Evolutionary conservation across 140 eudicot genomes (phyloP), one percentile per base, ranked within the genome.

Genomic region (Bidens hawaiensis): DNA sequence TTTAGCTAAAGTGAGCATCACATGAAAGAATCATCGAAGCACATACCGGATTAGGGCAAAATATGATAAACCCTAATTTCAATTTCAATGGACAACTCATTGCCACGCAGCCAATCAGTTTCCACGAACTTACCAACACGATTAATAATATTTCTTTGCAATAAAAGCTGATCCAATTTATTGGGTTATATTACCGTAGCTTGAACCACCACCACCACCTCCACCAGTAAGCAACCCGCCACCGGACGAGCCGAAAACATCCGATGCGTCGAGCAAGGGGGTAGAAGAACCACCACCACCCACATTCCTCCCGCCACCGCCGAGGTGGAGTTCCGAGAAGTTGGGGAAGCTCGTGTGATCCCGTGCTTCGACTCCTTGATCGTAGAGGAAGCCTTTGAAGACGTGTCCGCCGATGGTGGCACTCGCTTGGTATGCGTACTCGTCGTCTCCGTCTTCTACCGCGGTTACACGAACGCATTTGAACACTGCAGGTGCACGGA

Each of bases 401-500:
- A 90, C 81, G 72, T 86, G 97, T 0, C 97, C 97, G 0, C 95
- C 90, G 3, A 90, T 90, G 34, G 72, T 86, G 0, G 89, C 94
- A 28, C 86, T 72, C 0, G 97, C 97, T 47, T 90, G 95, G 66
- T 90, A 90, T 4, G 97, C 97, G 41, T 81, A 90, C 27, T 90
- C 97, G 25, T 83, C 94, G 0, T 83, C 97, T 0, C 95, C 97
- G 17, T 86, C 97, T 3, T 90, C 97, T 3, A 90, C 78, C 0
- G 97, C 81, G 1, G 97, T 90, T 15, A 90, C 95, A 38, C 83
- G 33, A 12, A 90, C 95, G 58, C 95, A 90, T 69, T 86, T 90
- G 81, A 90, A 90, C 76, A 83, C 85, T 24, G 97, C 97, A 33
- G 88, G 95, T 1, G 95, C 95, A 8, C 89, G 81, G 15, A 86